Evolutionary conservation across 768 basidiomycete genomes (phyloP).

Genomic region (Boletus pseudopeckii): DNA sequence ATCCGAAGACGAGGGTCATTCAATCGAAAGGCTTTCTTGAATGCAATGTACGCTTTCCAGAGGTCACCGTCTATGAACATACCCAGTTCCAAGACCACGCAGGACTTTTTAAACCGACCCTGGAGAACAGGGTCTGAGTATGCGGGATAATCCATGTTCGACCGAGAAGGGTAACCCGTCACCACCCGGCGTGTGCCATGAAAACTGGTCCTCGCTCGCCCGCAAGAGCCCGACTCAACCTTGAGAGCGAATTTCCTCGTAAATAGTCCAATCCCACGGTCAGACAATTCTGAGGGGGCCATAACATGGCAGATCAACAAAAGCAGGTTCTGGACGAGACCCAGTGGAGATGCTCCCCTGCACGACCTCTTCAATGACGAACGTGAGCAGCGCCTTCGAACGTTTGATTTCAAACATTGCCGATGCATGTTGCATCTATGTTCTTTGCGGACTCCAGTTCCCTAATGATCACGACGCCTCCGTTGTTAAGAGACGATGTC

Average conservation of each 20-base stretch:
- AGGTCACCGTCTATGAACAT: background rate
- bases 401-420: background rate
- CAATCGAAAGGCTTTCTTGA: background rate
- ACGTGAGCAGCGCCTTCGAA: background rate
- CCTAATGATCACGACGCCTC: no score
- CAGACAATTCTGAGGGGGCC: no score
- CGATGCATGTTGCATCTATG: background rate
- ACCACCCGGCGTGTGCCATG: background rate
- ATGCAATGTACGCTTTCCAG: background rate
- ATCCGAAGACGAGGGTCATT: background rate
- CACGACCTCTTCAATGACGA: no score
- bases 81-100: no score
- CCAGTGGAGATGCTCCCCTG: no score
- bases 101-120: background rate
- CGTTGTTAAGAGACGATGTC: background rate
- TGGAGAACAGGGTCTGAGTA: no score
- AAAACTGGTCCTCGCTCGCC: background rate
- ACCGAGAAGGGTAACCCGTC: no score
- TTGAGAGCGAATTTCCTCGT: background rate
- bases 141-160: no score
- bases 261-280: no score
- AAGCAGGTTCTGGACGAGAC: no score
- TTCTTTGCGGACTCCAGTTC: background rate
- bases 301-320: no score
- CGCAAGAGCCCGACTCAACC: background rate